Evolutionary conservation across 176 grass and related monocot species (phyloP), one percentile per base, ranked within the genome.

Genomic region (Secale cereale): DNA sequence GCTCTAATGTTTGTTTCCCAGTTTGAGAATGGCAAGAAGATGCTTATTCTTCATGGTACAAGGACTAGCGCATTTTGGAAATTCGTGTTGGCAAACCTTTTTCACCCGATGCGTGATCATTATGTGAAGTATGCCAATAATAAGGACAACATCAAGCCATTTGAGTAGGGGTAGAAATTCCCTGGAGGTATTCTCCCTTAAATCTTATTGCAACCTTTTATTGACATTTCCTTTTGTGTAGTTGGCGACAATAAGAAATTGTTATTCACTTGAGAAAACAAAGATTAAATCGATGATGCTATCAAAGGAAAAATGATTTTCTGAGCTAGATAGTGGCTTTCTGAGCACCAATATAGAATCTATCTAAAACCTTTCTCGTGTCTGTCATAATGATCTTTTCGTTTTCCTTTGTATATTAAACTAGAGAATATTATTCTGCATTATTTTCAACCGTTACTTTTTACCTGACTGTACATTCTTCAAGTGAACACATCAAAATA

Each of bases 61-160:
- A 37, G 9, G 36, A 37, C 2, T 37, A 7, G 8, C 6, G 8
- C 36, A 37, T 7, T 37, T 37, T 37, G 8, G 7, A 37, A 37
- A 7, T 37, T 7, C 36, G 0, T 37, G 36, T 7, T 37, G 36
- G 1, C 36, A 2, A 7, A 37, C 9, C 36, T 8, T 37, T 37
- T 37, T 37, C 36, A 37, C 36, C 8, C 2, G 36, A 37, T 37
- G 36, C 36, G 1, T 7, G 6, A 37, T 28, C 93, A 82, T 85
- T 86, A 91, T 5, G 81, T 37, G 13, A 94, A 94, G 71, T 94
- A 79, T 62, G 77, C 92, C 22, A 98, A 93, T 81, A 94, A 91
- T 85, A 98, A 95, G 30, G 87, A 85, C 35, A 98, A 80, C n/a
- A 90, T 93, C 61, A 91, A 85, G 84, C 93, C 93, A 36, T 98